A percentile compares a stretch with the other conserved stretches of the same genome.
phyloP scores from a whole-genome alignment of 495 filamentous ascomycete species.

The Neohortaea acidophila region DNA sequence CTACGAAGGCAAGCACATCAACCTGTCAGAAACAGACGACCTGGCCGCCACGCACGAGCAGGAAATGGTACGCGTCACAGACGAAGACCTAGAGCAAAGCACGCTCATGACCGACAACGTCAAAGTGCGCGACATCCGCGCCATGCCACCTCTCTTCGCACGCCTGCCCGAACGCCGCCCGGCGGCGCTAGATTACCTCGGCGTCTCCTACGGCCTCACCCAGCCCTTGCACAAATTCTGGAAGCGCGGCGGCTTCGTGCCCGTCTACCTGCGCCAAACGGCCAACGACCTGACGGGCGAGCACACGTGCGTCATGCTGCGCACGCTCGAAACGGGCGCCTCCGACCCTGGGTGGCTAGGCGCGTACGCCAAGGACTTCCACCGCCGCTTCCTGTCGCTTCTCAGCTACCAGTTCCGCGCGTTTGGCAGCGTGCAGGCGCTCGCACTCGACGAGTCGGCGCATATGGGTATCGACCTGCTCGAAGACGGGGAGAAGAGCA shows the following conservation, averaged over 20 bases:
- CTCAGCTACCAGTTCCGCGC: conserved; percentile 83
- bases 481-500: conserved; percentile 29
- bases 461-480: conserved; percentile 53
- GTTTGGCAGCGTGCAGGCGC: conserved; percentile 65
- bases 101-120: conserved; percentile 75
- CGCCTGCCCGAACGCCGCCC: conserved; percentile 74
- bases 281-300: conserved; percentile 93
- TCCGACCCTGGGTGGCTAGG: conserved; percentile 69
- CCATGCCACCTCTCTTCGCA: conserved; percentile 85
- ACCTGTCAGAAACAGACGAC: conserved; percentile 37
- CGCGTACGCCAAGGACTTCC: conserved; percentile 84
- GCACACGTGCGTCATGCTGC: conserved; percentile 95
- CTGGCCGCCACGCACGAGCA: conserved; percentile 27
- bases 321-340: conserved; percentile 41
- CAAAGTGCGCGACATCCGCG: conserved; percentile 73
- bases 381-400: conserved; percentile 71
- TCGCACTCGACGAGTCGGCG: conserved; percentile 80
- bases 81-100: conserved; percentile 63
- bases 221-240: conserved; percentile 87
- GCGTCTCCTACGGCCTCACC: conserved; percentile 90
- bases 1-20: conserved; percentile 86
- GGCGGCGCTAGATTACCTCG: conserved; percentile 73
- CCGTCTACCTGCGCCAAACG: conserved; percentile 91
- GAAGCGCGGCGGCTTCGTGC: conserved; percentile 72
- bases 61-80: conserved; percentile 64